A percentile compares a stretch with the other conserved stretches of the same genome.
These are phyloP conservation scores for Clarireedia homoeocarpa DNA, from an alignment of 2,329 filamentous ascomycete genomes.

Conservation along the genomic window DNA sequence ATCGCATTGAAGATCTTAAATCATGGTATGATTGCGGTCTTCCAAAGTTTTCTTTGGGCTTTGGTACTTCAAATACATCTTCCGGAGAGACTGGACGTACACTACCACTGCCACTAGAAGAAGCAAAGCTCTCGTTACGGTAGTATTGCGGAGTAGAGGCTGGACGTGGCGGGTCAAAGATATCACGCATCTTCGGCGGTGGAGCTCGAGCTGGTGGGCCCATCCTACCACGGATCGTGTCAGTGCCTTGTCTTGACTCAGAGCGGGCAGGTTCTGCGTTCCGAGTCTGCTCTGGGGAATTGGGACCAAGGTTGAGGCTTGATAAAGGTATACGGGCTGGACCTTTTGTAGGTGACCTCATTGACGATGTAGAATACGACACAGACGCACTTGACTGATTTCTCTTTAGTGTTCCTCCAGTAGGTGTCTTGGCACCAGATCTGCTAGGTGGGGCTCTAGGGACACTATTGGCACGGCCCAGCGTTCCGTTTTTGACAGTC, in stretches of 20 bases:
- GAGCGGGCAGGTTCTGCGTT: conserved; percentile 19
- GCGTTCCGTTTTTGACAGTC: conserved; percentile 20
- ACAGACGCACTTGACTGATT: conserved; percentile 19
- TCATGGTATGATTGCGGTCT: conserved; percentile 34
- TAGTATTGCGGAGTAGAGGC: conserved; percentile 46
- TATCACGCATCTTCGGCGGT: conserved; percentile 87
- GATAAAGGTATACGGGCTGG: conserved; percentile 63
- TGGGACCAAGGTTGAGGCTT: conserved; percentile 61
- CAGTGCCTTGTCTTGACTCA: conserved; percentile 24
- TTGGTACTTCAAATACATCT: conserved; percentile 73
- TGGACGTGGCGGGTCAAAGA: conserved; percentile 46
- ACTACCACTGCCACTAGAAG: conserved; percentile 37
- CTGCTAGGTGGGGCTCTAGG: conserved; percentile 22
- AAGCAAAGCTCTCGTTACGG: conserved; percentile 39
- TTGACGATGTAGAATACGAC: conserved; percentile 1
- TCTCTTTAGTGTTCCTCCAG: conserved; percentile 28
- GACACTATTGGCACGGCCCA: conserved; percentile 24
- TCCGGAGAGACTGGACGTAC: conserved; percentile 62
- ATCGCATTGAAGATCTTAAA: conserved; percentile 35
- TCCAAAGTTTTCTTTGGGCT: conserved; percentile 29
- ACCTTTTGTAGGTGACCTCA: conserved; percentile 57
- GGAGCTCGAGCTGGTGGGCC: conserved; percentile 56
- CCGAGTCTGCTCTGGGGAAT: conserved; percentile 65
- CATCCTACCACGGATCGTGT: conserved; percentile 34
- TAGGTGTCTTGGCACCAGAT: conserved; percentile 45